phyloP scores from a whole-genome alignment of 139 green algal species.

The Nannochloris sp. region DNA sequence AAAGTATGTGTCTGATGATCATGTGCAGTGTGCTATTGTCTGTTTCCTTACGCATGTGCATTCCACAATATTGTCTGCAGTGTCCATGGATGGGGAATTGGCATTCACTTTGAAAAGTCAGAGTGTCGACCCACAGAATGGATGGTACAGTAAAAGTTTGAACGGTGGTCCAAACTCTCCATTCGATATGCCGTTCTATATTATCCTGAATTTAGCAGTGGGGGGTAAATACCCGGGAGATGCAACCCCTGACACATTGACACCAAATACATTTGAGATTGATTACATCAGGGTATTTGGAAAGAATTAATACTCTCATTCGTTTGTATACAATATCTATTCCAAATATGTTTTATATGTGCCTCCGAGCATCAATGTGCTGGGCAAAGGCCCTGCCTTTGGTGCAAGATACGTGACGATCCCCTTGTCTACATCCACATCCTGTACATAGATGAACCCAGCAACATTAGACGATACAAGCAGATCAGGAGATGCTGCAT shows the following conservation, averaged over 20 bases:
- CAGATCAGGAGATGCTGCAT: conserved; percentile 47
- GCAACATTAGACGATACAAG: conserved; percentile 66
- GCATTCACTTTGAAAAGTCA: conserved; percentile 1
- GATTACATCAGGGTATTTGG: conserved; percentile 17
- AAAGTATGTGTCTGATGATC: conserved; percentile 11
- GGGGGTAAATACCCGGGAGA: conserved; percentile 7
- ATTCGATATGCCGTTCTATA: conserved; percentile 16
- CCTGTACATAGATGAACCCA: conserved; percentile 76
- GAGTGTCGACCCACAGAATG: not conserved
- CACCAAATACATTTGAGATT: conserved; percentile 1
- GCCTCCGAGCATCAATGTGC: conserved; percentile 65
- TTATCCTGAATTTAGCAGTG: conserved; percentile 13
- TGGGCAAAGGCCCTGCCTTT: conserved; percentile 56
- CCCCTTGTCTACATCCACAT: conserved; percentile 54
- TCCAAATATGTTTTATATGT: conserved; percentile 59
- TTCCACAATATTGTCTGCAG: not conserved
- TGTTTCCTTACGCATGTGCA: too few relatives aligned
- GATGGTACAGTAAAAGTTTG: conserved; percentile 1
- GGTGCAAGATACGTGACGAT: conserved; percentile 68
- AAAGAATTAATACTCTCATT: conserved; percentile 8
- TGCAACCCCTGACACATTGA: not conserved
- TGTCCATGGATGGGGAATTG: conserved; percentile 1
- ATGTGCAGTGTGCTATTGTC: too few relatives aligned
- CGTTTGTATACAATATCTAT: conserved; percentile 14
- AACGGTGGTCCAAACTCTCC: conserved; percentile 4